Evolutionary conservation across 1,284 basidiomycete species (phyloP), one percentile per base, ranked within the genome.

Genomic region (Coriolopsis trogii): DNA sequence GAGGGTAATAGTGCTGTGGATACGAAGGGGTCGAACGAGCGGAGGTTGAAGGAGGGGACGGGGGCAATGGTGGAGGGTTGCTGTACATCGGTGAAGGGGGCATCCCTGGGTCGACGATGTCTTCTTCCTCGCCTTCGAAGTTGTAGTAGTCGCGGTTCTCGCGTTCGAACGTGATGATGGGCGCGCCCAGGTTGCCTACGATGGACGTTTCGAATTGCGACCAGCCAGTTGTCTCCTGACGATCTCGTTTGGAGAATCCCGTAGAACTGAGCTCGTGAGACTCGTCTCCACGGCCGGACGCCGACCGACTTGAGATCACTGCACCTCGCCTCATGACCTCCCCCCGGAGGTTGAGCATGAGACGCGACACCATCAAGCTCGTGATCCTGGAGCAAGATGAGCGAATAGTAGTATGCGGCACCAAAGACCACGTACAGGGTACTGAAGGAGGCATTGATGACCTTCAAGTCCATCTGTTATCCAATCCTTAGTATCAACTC

Each of bases 391-490:
- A 34, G n/a, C 24, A 24, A 6, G 25, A 30, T n/a, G 28, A 41
- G 20, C n/a, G 15, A 18, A 28, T 18, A 12, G 20, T 6, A 3
- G 26, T 21, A 15, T 15, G 12, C 4, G 7, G 23, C n/a, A n/a
- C n/a, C n/a, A 26, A 21, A 7, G 20, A 18, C 13, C 8, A 53
- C 60, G 6, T 41, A 62, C 62, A 63, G 36, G 12, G 61, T 66
- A 45, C 64, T 64, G 55, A 66, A 66, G 25, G 61, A 63, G 3
- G 64, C 64, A 38, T 64, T 66, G 46, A 66, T 61, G 41, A 57
- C 64, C 44, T 66, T 66, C 20, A 66, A 51, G 49, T 64, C 62
- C 34, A 50, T 41, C 64, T 66, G 48, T 23, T 37, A 30, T 12
- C 34, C 18, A 24, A 31, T 18, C 15, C 15, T 49, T n/a, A 52